A percentile compares a stretch with the other conserved stretches of the same genome.
Conservation (phyloP, 306 rosid genomes). For the Purshia tridentata region DNA sequence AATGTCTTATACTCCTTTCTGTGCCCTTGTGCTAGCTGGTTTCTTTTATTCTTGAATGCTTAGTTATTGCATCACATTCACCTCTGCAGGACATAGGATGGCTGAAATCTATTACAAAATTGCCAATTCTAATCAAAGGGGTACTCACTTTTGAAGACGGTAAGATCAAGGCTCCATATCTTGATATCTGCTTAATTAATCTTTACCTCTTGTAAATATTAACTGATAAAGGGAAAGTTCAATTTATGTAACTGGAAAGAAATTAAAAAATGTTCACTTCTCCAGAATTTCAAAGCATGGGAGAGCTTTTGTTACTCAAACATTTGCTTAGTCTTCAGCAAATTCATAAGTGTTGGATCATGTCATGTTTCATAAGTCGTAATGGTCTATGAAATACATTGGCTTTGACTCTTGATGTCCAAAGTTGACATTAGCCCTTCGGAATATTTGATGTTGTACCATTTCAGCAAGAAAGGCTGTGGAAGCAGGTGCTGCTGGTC, state of each 20-base stretch:
- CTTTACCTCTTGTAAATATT: neutral
- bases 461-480: slow-evolving; percentile 39
- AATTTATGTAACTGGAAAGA: neutral
- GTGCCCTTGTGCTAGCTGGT: neutral
- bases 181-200: neutral
- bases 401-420: neutral
- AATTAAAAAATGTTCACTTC: neutral
- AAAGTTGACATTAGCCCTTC: neutral
- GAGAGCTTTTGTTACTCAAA: neutral
- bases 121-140: slow-evolving; percentile 46
- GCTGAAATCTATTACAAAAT: slow-evolving; percentile 38
- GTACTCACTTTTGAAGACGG: slow-evolving; percentile 51
- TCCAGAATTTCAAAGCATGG: no score
- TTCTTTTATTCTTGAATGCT: neutral
- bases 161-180: slow-evolving; percentile 10
- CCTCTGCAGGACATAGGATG: slow-evolving; percentile 34
- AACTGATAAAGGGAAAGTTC: neutral
- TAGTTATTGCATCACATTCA: neutral
- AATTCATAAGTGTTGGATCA: no score
- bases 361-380: no score
- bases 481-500: slow-evolving; percentile 38
- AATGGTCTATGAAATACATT: neutral
- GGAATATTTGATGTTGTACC: neutral
- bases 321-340: no score
- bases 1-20: neutral